These are phyloP conservation scores for Beauveria sp. DNA, from an alignment of 2,329 filamentous ascomycete genomes.

Conservation along the genomic window DNA sequence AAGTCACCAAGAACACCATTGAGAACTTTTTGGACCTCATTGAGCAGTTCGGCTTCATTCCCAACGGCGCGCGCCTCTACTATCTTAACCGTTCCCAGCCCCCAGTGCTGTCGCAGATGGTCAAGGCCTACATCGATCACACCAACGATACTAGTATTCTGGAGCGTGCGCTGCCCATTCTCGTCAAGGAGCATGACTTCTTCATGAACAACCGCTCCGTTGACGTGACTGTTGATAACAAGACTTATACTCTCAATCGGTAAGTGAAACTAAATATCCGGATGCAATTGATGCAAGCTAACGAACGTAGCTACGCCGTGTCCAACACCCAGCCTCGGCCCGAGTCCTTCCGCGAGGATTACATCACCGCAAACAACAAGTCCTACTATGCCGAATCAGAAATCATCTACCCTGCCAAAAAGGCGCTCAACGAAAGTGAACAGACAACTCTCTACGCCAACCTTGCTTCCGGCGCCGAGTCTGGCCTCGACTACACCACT, in stretches of 20 bases:
- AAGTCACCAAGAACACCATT: constrained; percentile 59
- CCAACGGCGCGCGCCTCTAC: constrained; percentile 60
- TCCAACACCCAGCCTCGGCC: constrained; percentile 58
- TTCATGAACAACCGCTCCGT: constrained; percentile 55
- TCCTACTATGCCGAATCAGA: constrained; percentile 55
- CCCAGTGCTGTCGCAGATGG: constrained; percentile 59
- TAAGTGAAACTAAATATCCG: constrained; percentile 24
- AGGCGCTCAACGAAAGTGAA: constrained; percentile 43
- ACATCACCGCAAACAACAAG: constrained; percentile 54
- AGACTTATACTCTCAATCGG: constrained; percentile 49
- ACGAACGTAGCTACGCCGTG: constrained; percentile 43
- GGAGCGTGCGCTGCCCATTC: constrained; percentile 51
- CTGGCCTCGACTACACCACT: constrained; percentile 54
- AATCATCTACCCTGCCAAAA: constrained; percentile 47
- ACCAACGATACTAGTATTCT: constrained; percentile 57
- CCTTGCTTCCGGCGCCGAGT: constrained; percentile 58
- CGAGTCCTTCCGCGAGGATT: constrained; percentile 61
- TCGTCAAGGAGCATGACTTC: constrained; percentile 57
- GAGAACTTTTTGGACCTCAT: constrained; percentile 64
- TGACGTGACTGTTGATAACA: constrained; percentile 35
- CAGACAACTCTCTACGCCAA: constrained; percentile 50
- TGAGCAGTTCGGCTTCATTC: constrained; percentile 57
- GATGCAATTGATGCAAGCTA: not conserved
- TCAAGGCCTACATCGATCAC: constrained; percentile 55
- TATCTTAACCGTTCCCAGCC: constrained; percentile 63